A percentile compares a stretch with the other conserved stretches of the same genome.
These are phyloP conservation scores for Aeschynomene evenia DNA, from an alignment of 306 rosid genomes.

Conservation along the genomic window DNA sequence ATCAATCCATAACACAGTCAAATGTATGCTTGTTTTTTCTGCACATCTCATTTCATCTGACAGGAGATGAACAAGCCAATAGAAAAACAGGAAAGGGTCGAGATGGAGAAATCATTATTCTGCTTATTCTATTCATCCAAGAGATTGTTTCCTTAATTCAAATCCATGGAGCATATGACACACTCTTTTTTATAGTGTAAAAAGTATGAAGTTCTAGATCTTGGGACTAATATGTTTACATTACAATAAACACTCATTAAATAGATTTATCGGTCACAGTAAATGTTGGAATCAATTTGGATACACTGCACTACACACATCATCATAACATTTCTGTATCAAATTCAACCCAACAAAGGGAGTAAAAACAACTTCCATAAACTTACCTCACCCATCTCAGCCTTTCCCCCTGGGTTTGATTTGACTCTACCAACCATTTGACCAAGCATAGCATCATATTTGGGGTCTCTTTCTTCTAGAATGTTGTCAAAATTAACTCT, in stretches of 20 bases:
- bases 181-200: too few species aligned
- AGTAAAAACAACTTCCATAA: conserved; percentile 2
- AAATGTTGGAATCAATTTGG: neutral
- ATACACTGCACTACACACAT: neutral
- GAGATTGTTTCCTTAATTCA: too few species aligned
- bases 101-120: too few species aligned
- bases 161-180: too few species aligned
- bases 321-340: neutral
- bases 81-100: neutral
- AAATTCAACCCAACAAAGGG: conserved; percentile 1
- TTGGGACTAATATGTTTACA: too few species aligned
- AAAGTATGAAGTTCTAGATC: too few species aligned
- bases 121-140: too few species aligned
- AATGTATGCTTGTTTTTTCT: neutral
- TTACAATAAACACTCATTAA: too few species aligned
- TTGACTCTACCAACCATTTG: conserved; percentile 80
- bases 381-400: conserved; percentile 96
- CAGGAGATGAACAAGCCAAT: neutral
- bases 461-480: conserved; percentile 74
- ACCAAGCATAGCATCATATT: conserved; percentile 83
- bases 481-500: conserved; percentile 49
- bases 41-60: neutral
- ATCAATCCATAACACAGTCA: neutral
- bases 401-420: conserved; percentile 86
- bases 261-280: too few species aligned